These are phyloP conservation scores for Citrullus colocynthis DNA, from an alignment of 306 rosid species.

Conservation along the genomic window DNA sequence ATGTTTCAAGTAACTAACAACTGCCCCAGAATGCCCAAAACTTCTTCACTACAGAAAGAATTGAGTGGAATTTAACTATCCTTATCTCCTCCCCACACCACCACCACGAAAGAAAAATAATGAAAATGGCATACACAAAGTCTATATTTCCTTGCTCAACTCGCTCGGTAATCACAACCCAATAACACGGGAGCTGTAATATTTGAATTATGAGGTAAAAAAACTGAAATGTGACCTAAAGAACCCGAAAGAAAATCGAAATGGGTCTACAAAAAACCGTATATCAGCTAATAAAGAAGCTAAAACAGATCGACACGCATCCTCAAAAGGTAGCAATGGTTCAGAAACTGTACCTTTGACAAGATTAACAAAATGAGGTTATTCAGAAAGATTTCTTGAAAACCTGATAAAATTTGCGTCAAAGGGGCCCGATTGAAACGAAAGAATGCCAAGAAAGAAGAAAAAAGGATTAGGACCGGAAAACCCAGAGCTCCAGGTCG, in stretches of 20 bases:
- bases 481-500: background rate
- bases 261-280: background rate
- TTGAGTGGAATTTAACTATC: background rate
- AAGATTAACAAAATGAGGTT: background rate
- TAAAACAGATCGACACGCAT: slow-evolving; percentile 1
- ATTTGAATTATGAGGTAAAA: background rate
- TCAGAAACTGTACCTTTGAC: background rate
- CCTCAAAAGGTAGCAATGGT: background rate
- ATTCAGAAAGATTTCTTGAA: background rate
- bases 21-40: background rate
- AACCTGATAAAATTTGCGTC: background rate
- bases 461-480: background rate
- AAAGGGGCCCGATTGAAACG: background rate
- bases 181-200: background rate
- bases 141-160: background rate
- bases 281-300: background rate
- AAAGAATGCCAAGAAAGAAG: background rate
- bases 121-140: background rate
- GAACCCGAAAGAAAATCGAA: background rate
- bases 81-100: background rate
- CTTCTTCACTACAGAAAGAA: background rate
- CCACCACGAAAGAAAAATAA: background rate
- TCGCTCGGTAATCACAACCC: background rate
- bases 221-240: background rate
- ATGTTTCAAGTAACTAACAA: background rate